Evolutionary conservation across 2,329 filamentous ascomycete genomes (phyloP).

Genomic region (Fusarium setosum): DNA sequence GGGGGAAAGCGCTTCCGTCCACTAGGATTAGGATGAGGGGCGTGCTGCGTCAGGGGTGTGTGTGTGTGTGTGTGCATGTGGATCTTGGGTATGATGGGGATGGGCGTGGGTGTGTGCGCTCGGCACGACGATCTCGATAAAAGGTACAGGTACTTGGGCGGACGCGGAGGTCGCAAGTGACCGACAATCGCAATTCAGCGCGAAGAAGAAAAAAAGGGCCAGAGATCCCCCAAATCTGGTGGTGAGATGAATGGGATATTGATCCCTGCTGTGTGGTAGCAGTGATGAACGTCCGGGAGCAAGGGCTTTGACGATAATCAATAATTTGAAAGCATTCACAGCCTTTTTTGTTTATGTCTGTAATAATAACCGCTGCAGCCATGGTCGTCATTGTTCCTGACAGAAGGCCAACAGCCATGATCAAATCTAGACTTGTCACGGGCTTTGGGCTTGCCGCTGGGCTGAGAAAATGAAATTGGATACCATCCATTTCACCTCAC

Average conservation of each 20-base stretch:
- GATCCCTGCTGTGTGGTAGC: conserved; percentile 13
- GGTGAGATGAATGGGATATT: conserved; percentile 13
- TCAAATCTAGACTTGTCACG: conserved; percentile 4
- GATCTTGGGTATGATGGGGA: conserved; percentile 6
- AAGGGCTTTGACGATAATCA: neutral
- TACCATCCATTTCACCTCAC: conserved; percentile 19
- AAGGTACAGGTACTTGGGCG: conserved; percentile 14
- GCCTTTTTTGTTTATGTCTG: no score
- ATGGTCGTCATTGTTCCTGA: conserved; percentile 17
- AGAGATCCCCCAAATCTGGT: conserved; percentile 22
- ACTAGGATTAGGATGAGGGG: conserved; percentile 17
- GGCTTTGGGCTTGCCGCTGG: conserved; percentile 21
- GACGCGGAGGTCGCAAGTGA: conserved; percentile 21
- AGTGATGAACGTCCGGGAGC: neutral
- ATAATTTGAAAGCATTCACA: neutral
- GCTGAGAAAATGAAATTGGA: conserved; percentile 36
- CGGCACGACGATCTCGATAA: conserved; percentile 32
- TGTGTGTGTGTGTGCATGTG: conserved; percentile 3
- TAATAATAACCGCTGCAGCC: neutral
- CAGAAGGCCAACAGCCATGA: neutral
- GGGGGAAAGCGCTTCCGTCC: conserved; percentile 1
- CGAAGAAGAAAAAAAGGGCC: no score
- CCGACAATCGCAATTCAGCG: conserved; percentile 28
- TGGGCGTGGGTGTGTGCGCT: conserved; percentile 20
- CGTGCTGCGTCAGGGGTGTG: conserved; percentile 33